Evolutionary conservation across 2,329 filamentous ascomycete species (phyloP).

Genomic region (Cladosporium sp.): DNA sequence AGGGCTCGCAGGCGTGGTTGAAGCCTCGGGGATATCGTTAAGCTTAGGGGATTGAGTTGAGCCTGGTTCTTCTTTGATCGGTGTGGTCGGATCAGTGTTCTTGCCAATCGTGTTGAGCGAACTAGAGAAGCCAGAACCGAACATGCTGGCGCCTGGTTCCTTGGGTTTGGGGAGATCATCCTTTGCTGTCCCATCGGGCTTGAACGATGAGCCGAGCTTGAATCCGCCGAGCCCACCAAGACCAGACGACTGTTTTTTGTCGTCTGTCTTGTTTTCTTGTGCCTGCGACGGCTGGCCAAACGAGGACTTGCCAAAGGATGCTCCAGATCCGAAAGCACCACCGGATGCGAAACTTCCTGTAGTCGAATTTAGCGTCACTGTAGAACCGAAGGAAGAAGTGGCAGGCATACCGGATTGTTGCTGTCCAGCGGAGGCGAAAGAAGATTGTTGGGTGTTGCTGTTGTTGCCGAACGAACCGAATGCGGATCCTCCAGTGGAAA

Average conservation of each 20-base stretch:
- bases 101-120: conserved; percentile 23
- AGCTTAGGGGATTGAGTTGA: conserved; percentile 29
- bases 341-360: conserved; percentile 22
- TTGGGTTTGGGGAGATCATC: conserved; percentile 53
- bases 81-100: conserved; percentile 27
- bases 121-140: conserved; percentile 30
- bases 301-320: conserved; percentile 22
- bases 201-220: conserved; percentile 65
- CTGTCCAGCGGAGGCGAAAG: conserved; percentile 17
- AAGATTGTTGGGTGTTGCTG: conserved; percentile 13
- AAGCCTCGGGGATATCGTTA: conserved; percentile 34
- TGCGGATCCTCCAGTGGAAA: conserved; percentile 9
- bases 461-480: conserved; percentile 4
- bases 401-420: conserved; percentile 15
- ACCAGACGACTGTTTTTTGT: conserved; percentile 18
- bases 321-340: conserved; percentile 32
- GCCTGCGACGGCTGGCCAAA: conserved; percentile 28
- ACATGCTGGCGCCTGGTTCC: conserved; percentile 26
- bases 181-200: conserved; percentile 57
- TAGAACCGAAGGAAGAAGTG: conserved; percentile 35
- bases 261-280: conserved; percentile 21
- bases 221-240: conserved; percentile 48
- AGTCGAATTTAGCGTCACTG: conserved; percentile 37
- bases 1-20: conserved; percentile 34
- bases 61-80: conserved; percentile 37